A percentile compares a stretch with the other conserved stretches of the same genome.
Evolutionary conservation across 176 grass and related monocot species (phyloP).

Genomic region (Triticum turgidum): DNA sequence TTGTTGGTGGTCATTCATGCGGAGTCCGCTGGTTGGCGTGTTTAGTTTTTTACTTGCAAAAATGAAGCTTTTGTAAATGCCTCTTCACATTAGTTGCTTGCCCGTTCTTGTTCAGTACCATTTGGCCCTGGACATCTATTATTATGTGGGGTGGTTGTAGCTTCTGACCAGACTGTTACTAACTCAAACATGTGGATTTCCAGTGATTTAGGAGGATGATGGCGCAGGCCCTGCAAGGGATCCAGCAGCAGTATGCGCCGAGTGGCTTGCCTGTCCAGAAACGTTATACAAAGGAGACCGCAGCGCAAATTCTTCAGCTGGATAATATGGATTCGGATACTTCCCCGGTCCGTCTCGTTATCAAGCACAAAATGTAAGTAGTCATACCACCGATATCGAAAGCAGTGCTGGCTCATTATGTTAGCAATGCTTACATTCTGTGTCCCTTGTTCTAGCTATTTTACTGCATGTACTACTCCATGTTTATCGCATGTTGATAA

Average conservation of each 20-base stretch:
- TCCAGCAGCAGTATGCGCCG: slow-evolving; percentile 13
- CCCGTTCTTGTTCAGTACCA: background rate
- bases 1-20: too few species aligned
- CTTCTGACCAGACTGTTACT: background rate
- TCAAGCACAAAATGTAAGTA: slow-evolving; percentile 37
- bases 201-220: slow-evolving; percentile 38
- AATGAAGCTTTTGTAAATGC: background rate
- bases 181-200: slow-evolving; percentile 1
- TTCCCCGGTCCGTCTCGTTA: background rate
- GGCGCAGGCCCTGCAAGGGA: slow-evolving; percentile 39
- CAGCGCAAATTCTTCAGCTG: slow-evolving; percentile 26
- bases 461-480: background rate
- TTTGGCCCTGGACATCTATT: background rate
- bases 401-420: background rate
- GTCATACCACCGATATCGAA: background rate
- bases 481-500: background rate
- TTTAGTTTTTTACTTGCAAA: background rate
- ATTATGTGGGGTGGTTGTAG: background rate
- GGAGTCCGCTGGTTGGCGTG: background rate
- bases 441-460: background rate
- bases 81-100: background rate
- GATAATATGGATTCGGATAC: slow-evolving; percentile 29
- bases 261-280: slow-evolving; percentile 13
- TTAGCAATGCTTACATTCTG: background rate
- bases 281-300: background rate